Evolutionary conservation across 306 rosid genomes (phyloP).

Genomic region (Pyrus communis): DNA sequence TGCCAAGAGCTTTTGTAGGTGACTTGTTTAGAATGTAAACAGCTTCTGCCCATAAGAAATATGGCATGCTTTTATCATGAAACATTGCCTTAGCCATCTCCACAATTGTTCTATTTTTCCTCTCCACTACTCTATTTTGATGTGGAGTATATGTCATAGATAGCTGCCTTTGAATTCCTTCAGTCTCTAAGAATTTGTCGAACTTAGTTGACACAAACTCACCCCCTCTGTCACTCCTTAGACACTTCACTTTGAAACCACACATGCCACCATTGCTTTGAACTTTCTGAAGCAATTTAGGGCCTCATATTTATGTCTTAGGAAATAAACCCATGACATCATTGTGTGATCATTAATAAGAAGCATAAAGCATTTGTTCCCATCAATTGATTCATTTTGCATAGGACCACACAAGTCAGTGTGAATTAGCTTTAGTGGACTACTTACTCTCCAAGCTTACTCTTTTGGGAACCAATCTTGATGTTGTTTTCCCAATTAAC

Average conservation of each 20-base stretch:
- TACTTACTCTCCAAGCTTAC: too few species aligned
- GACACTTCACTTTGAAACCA: not conserved
- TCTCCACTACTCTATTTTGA: not conserved
- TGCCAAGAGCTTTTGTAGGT: not conserved
- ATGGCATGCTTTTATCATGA: not conserved
- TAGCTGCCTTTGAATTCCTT: not conserved
- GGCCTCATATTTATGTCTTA: not conserved
- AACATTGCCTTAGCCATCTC: not conserved
- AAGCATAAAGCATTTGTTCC: too few species aligned
- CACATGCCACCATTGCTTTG: not conserved
- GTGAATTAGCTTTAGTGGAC: too few species aligned
- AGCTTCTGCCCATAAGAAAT: rapidly evolving
- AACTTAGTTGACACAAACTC: not conserved
- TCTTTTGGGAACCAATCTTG: too few species aligned
- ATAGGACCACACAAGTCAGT: too few species aligned
- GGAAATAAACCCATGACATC: not conserved
- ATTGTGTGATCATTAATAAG: not conserved
- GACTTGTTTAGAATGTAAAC: too few species aligned
- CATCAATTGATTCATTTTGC: too few species aligned
- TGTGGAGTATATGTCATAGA: too few species aligned
- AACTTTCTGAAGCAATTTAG: too few species aligned
- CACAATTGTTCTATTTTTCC: too few species aligned
- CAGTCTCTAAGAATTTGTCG: rapidly evolving
- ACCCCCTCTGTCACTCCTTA: not conserved
- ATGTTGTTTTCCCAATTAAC: too few species aligned